Evolutionary conservation across 2,329 filamentous ascomycete genomes (phyloP).

Genomic region (Colletotrichum eremochloae): DNA sequence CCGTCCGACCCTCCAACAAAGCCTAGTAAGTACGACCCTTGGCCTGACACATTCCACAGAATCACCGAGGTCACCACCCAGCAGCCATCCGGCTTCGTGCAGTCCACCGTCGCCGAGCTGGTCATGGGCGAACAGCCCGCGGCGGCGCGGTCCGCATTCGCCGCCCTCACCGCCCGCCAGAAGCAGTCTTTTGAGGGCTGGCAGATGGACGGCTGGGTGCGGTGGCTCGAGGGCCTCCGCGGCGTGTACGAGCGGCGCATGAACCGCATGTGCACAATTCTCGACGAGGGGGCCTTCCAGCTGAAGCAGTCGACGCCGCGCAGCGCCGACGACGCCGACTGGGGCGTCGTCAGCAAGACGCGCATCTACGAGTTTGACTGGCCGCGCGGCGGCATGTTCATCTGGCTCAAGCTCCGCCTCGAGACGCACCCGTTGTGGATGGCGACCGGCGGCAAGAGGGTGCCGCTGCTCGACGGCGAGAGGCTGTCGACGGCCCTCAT

Average conservation of each 20-base stretch:
- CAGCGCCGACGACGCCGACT: conserved; percentile 67
- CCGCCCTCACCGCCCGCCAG: conserved; percentile 59
- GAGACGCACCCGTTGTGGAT: conserved; percentile 78
- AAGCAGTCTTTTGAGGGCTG: conserved; percentile 71
- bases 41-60: conserved; percentile 56
- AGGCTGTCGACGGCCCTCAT: conserved; percentile 76
- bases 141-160: conserved; percentile 57
- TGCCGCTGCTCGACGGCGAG: conserved; percentile 63
- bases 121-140: conserved; percentile 78
- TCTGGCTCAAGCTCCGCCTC: conserved; percentile 83
- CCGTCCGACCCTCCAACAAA: neutral
- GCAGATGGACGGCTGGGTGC: conserved; percentile 88
- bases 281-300: conserved; percentile 77
- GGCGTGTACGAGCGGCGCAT: conserved; percentile 89
- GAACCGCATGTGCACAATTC: conserved; percentile 79
- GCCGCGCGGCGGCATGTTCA: conserved; percentile 91
- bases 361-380: conserved; percentile 82
- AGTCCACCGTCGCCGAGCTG: conserved; percentile 82
- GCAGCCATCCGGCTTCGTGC: conserved; percentile 90
- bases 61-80: conserved; percentile 85
- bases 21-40: too few relatives aligned
- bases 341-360: conserved; percentile 81
- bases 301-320: conserved; percentile 72
- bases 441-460: conserved; percentile 47
- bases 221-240: conserved; percentile 88